Base-by-base conservation (phyloP, 202 grass and related monocot genomes). In the Carex sylvatica region DNA sequence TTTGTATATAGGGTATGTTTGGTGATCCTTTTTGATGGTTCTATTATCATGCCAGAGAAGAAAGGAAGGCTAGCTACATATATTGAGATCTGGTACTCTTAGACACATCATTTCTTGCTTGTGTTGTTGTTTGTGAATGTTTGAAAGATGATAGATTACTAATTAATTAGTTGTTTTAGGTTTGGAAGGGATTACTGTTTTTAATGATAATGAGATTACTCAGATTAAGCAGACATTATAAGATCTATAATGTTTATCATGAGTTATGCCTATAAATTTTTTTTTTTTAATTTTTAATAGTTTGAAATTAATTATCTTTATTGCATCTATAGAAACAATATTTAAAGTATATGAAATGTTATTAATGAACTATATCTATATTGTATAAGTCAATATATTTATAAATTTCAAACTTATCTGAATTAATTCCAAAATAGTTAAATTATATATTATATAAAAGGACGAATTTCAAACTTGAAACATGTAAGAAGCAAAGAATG, bases 11-110 rank as follows among this genome's bases (percentile, higher is more conserved):
- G 19, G 22, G 19, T 5, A 1, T 60, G 28, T 67, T 52, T 81
- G 3, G 15, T 65, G 28, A 65, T 81, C 61, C 60, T 67, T 81
- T 68, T 81, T 68, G 22, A 65, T 81, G 62, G 79, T 65, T 66
- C 4, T 81, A 67, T 81, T 81, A 81, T 53, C 62, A 54, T 81
- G 61, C 60, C 79, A 81, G 10, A 7, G 0, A 68, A 31, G 61
- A 66, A 51, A 66, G 78, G 22, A 81, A 74, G 46, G 3, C 46
- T 49, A 49, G 46, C 20, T 51, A 23, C 2, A 51, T 73, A 23
- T 49, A 49, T 49, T 47, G 44, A 69, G 35, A 38, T 69, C 7
- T 69, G 6, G 6, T 40, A 69, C 18, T 60, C 6, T 60, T 10
- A n/a, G 61, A 73, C 2, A 23, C 70, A 22, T 70, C 18, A 46